These are phyloP conservation scores for Gracilaria domingensis DNA, from an alignment of 23 red algal genomes.

Conservation along the genomic window DNA sequence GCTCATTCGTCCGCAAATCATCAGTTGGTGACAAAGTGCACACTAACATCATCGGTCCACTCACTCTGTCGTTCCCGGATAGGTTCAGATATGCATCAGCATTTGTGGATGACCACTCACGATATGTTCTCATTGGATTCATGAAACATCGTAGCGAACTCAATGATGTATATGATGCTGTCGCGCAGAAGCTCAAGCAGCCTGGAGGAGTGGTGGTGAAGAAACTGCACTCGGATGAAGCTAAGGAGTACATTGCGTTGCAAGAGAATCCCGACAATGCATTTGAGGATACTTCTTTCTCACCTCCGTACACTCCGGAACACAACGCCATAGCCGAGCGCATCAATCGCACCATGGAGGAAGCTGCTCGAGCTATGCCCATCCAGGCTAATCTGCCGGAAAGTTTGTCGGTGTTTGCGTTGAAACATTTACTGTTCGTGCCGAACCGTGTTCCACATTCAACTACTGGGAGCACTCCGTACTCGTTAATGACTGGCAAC, in stretches of 20 bases:
- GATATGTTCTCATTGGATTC: conserved; percentile 25
- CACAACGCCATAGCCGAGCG: conserved; percentile 27
- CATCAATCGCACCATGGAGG: conserved; percentile 19
- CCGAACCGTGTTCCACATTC: neutral
- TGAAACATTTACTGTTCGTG: neutral
- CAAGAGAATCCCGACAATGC: neutral
- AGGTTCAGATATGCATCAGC: conserved; percentile 26
- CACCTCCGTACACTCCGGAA: conserved; percentile 35
- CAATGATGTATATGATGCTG: neutral
- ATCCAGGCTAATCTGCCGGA: neutral
- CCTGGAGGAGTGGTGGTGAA: conserved; percentile 7
- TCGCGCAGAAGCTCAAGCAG: conserved; percentile 1
- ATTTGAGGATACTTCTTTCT: neutral
- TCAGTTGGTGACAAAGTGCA: neutral
- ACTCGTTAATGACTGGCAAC: neutral
- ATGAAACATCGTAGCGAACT: conserved; percentile 9
- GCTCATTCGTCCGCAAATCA: neutral
- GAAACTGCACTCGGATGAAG: conserved; percentile 18
- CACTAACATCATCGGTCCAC: conserved; percentile 11
- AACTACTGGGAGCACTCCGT: neutral
- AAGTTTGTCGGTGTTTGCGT: neutral
- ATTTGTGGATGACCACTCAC: too few relatives aligned
- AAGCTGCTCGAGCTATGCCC: conserved; percentile 16
- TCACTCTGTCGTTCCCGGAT: conserved; percentile 23
- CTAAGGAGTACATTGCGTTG: conserved; percentile 23